These are phyloP conservation scores for Hanseniaspora occidentalis DNA, from an alignment of 805 yeast genomes.

Conservation along the genomic window DNA sequence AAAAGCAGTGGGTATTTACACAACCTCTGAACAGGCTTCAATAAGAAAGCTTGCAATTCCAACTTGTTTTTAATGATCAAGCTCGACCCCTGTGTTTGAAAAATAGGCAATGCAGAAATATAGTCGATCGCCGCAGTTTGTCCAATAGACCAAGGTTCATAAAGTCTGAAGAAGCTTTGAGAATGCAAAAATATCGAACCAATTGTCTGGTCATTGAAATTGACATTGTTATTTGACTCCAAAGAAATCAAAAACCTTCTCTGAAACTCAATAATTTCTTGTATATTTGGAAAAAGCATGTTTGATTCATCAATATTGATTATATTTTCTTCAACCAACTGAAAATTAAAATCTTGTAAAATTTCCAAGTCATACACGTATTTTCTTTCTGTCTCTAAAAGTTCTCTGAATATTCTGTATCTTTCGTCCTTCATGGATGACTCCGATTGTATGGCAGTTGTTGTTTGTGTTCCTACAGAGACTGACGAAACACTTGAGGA, in stretches of 20 bases:
- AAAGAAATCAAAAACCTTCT: conserved; percentile 77
- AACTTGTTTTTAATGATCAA: conserved; percentile 72
- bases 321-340: conserved; percentile 50
- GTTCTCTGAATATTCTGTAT: conserved; percentile 62
- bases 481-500: neutral
- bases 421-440: conserved; percentile 22
- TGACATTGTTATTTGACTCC: conserved; percentile 74
- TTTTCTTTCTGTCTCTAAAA: conserved; percentile 82
- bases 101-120: conserved; percentile 30
- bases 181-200: conserved; percentile 85
- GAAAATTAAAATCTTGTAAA: conserved; percentile 52
- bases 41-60: conserved; percentile 77
- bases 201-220: conserved; percentile 59
- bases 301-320: conserved; percentile 72
- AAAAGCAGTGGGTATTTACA: conserved; percentile 86
- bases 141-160: conserved; percentile 90
- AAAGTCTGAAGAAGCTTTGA: conserved; percentile 72
- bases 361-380: conserved; percentile 85
- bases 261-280: conserved; percentile 81
- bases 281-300: conserved; percentile 71
- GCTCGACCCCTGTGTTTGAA: conserved; percentile 40
- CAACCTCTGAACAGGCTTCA: conserved; percentile 93
- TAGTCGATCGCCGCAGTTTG: conserved; percentile 80
- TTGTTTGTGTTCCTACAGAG: too few species aligned
- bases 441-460: neutral